Evolutionary conservation across 495 filamentous ascomycete genomes (phyloP).

Genomic region (Penicillium goetzii): DNA sequence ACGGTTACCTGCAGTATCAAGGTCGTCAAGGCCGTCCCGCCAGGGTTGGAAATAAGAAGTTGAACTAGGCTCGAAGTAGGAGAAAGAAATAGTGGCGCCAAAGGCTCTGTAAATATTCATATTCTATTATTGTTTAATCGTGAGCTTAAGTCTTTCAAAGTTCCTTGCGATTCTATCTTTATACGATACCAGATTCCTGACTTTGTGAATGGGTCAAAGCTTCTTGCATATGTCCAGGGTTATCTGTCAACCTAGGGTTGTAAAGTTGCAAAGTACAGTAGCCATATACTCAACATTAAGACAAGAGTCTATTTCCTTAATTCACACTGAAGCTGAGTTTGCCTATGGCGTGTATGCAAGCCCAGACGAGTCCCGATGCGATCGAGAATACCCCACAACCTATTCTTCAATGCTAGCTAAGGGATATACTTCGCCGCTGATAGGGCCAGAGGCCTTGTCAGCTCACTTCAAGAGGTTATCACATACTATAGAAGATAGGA

Average conservation of each 20-base stretch:
- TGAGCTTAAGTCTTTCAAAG: no score
- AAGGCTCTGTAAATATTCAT: background rate
- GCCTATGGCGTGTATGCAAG: background rate
- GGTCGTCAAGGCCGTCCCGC: constrained; percentile 18
- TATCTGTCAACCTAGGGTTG: no score
- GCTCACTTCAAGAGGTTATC: no score
- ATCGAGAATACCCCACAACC: background rate
- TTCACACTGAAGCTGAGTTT: background rate
- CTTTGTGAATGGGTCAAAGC: no score
- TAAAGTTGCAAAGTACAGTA: background rate
- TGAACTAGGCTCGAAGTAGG: constrained; percentile 18
- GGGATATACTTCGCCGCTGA: background rate
- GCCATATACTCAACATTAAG: background rate
- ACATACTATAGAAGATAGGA: background rate
- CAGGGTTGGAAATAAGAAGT: constrained; percentile 19
- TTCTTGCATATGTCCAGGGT: no score
- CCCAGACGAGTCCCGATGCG: background rate
- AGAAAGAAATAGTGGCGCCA: background rate
- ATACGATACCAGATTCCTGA: no score
- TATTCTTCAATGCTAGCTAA: background rate
- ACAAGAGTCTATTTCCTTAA: background rate
- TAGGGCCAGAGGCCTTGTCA: no score
- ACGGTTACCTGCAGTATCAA: constrained; percentile 23
- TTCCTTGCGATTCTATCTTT: no score
- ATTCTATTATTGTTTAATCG: background rate